Base-by-base conservation (phyloP, 2,329 filamentous ascomycete genomes). In the Scedosporium boydii region DNA sequence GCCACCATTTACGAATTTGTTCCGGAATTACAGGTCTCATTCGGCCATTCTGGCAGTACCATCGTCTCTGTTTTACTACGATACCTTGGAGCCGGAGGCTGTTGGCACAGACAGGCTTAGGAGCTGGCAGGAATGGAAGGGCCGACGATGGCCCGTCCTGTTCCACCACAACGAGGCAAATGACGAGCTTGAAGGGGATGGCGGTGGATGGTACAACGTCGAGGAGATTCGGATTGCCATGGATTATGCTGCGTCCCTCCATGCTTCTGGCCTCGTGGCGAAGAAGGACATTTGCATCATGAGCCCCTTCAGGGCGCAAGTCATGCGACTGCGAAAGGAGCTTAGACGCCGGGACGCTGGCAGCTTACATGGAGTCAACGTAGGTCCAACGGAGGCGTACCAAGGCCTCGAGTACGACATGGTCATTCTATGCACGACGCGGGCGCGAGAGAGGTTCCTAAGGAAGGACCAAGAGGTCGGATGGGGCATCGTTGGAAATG, bases 51-150 rank as follows among this genome's bases (percentile, higher is more conserved):
- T 95, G 1, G 90, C 96, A 70, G 99, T 99, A 70, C 95, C 95
- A 0, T 98, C 93, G 63, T 98, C 98, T 77, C 98, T 99, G 95
- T 99, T 99, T 75, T 99, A 99, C 75, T 93, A 98, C 70, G 95
- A 95, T 23, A 95, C 91, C 62, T 82, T 99, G 62, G 59, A 61
- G 29, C 59, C 59, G 95, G 99, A 75, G 98, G 99, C 69, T 95
- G 95, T 93, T 98, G 72, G 91, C 87, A 68, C 95, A 95, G 3
- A 99, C 14, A 27, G 48, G 6, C 59, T 61, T 6, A 9, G 26
- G 4, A 4, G 6, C 29, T 61, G 48, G 48, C 6, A 16, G 5
- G 14, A 21, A 1, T 61, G 59, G 59, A 51, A 51, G 14, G 59
- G 59, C 48, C 41, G 59, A 14, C n/a, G 34, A 12, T 61, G 59